A percentile compares a stretch with the other conserved stretches of the same genome.
phyloP scores from a whole-genome alignment of 495 filamentous ascomycete genomes.

The Penicillium manginii region DNA sequence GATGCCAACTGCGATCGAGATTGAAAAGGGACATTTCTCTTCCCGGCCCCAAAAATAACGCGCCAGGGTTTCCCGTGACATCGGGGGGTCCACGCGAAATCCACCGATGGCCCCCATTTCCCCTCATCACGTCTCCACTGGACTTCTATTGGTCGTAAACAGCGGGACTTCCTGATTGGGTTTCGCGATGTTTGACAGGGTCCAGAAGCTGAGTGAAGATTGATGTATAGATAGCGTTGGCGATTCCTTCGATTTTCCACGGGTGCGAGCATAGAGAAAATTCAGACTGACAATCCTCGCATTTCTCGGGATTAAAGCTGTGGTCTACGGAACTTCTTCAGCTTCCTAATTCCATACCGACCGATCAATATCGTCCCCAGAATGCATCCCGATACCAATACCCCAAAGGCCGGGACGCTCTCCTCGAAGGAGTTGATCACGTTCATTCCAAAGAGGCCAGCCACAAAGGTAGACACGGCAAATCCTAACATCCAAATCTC shows the following conservation, averaged over 20 bases:
- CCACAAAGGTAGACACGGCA: constrained; percentile 33
- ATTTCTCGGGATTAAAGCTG: constrained; percentile 15
- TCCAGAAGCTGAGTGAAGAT: neutral
- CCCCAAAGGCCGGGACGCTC: constrained; percentile 27
- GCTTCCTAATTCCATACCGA: constrained; percentile 29
- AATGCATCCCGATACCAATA: constrained; percentile 19
- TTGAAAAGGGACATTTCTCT: neutral
- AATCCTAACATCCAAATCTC: constrained; percentile 39
- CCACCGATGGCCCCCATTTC: neutral
- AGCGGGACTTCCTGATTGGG: neutral
- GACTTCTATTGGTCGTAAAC: neutral
- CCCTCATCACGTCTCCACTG: neutral
- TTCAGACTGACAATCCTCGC: neutral
- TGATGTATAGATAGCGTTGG: neutral
- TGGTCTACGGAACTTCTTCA: constrained; percentile 24
- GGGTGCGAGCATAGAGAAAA: too few species aligned
- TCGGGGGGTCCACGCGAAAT: neutral
- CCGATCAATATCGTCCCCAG: constrained; percentile 19
- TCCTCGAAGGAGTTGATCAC: constrained; percentile 39
- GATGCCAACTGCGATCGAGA: neutral
- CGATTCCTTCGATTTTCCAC: too few species aligned
- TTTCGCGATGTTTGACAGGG: neutral
- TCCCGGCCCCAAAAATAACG: neutral
- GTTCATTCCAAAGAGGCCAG: constrained; percentile 41
- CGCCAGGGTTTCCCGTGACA: neutral